phyloP scores from a whole-genome alignment of 306 rosid species.

The Pterocarpus santalinus region DNA sequence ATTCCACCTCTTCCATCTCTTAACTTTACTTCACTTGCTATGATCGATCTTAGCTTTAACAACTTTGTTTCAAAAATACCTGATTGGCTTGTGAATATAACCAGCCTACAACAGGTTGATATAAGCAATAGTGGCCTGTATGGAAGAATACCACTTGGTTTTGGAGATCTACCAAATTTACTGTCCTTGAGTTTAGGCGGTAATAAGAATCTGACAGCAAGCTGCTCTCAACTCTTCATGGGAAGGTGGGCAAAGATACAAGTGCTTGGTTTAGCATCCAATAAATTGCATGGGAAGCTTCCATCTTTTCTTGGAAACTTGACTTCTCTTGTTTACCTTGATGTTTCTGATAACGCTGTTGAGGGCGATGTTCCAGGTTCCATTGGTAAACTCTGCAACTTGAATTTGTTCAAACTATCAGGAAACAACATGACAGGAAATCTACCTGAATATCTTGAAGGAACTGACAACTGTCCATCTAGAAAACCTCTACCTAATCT shows the following conservation, averaged over 20 bases:
- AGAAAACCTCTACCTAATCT: slow-evolving; percentile 43
- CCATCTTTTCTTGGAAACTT: slow-evolving; percentile 57
- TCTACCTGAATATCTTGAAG: slow-evolving; percentile 50
- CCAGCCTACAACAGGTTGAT: slow-evolving; percentile 43
- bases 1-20: slow-evolving; percentile 29
- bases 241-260: slow-evolving; percentile 51
- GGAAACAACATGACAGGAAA: slow-evolving; percentile 47
- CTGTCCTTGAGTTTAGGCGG: slow-evolving; percentile 7
- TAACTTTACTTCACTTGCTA: slow-evolving; percentile 57
- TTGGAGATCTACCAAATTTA: slow-evolving; percentile 48
- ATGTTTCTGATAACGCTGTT: slow-evolving; percentile 15
- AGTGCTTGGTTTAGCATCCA: slow-evolving; percentile 30
- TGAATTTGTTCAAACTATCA: neutral
- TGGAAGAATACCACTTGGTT: slow-evolving; percentile 64
- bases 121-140: slow-evolving; percentile 13
- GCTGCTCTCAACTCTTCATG: slow-evolving; percentile 49
- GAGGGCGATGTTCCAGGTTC: slow-evolving; percentile 57
- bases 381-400: slow-evolving; percentile 48
- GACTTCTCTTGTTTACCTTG: slow-evolving; percentile 46
- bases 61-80: slow-evolving; percentile 46
- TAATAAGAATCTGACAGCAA: slow-evolving; percentile 46
- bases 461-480: slow-evolving; percentile 32
- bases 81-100: slow-evolving; percentile 53
- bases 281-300: slow-evolving; percentile 49
- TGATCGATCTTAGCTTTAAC: slow-evolving; percentile 46